These are phyloP conservation scores for Colletotrichum cereale DNA, from an alignment of 2,329 filamentous ascomycete genomes.

Conservation along the genomic window DNA sequence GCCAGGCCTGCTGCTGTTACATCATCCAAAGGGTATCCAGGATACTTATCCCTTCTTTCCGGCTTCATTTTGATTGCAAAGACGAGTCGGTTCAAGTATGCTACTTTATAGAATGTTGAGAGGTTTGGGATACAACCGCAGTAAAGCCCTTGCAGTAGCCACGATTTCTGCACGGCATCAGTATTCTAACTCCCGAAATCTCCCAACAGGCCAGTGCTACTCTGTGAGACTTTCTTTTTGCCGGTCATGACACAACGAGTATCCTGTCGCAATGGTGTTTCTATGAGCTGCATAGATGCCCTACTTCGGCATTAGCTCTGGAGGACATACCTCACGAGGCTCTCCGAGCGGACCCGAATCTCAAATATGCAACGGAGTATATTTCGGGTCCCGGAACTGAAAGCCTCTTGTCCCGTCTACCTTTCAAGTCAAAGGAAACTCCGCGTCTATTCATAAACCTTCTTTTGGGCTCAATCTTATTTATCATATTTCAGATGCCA, in stretches of 20 bases:
- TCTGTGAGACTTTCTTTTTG: constrained; percentile 54
- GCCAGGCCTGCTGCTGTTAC: not conserved
- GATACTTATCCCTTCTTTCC: not conserved
- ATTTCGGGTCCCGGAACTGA: constrained; percentile 46
- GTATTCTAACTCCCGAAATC: constrained; percentile 45
- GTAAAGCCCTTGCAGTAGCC: constrained; percentile 26
- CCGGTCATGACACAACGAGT: constrained; percentile 56
- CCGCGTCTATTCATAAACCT: too few species aligned
- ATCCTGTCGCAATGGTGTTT: constrained; percentile 52
- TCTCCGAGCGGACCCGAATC: constrained; percentile 46
- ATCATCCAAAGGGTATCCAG: not conserved
- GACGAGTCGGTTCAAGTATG: constrained; percentile 19
- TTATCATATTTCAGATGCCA: constrained; percentile 41
- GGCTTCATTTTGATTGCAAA: not conserved
- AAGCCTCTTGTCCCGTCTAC: constrained; percentile 49
- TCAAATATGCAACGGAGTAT: constrained; percentile 44
- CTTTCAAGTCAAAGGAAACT: constrained; percentile 35
- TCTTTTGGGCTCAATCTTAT: not conserved
- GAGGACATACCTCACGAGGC: constrained; percentile 52
- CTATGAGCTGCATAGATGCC: constrained; percentile 51
- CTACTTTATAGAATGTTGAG: not conserved
- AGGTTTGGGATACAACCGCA: constrained; percentile 15
- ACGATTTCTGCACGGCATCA: constrained; percentile 44
- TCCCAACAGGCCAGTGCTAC: constrained; percentile 50
- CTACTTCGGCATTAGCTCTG: constrained; percentile 46